Conservation (phyloP, 768 basidiomycete species). For the Guyanaporus albipodus region DNA sequence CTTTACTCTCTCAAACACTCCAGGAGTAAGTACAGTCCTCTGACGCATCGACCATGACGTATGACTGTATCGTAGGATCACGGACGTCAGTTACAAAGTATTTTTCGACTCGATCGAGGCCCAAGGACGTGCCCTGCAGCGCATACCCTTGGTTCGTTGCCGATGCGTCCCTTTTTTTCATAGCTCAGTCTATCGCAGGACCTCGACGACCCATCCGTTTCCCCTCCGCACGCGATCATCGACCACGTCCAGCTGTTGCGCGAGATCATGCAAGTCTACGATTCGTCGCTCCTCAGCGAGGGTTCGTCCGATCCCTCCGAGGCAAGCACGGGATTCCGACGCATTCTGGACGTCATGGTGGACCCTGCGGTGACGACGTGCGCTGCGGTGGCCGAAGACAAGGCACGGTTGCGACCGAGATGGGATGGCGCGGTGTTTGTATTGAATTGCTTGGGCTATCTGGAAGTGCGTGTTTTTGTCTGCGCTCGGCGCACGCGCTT, state of each 20-base stretch:
- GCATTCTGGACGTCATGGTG: slow-evolving; percentile 77
- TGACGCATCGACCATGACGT: neutral
- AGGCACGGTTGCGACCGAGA: slow-evolving; percentile 45
- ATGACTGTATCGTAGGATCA: slow-evolving; percentile 50
- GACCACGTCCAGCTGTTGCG: slow-evolving; percentile 82
- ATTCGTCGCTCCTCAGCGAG: slow-evolving; percentile 75
- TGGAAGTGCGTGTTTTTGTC: slow-evolving; percentile 68
- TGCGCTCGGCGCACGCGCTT: too few relatives aligned
- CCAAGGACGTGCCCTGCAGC: slow-evolving; percentile 65
- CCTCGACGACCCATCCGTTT: slow-evolving; percentile 61
- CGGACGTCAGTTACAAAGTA: slow-evolving; percentile 71
- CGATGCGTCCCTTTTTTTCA: neutral
- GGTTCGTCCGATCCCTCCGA: slow-evolving; percentile 6
- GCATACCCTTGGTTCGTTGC: slow-evolving; percentile 49
- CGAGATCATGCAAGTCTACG: slow-evolving; percentile 87
- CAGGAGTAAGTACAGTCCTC: slow-evolving; percentile 56
- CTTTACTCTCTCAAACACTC: slow-evolving; percentile 70
- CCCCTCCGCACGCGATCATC: slow-evolving; percentile 73
- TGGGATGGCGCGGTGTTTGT: slow-evolving; percentile 87
- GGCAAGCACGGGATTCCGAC: slow-evolving; percentile 15
- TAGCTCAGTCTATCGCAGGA: slow-evolving; percentile 39
- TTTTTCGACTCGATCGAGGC: slow-evolving; percentile 88
- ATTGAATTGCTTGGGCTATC: slow-evolving; percentile 80
- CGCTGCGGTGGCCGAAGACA: slow-evolving; percentile 60
- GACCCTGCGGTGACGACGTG: slow-evolving; percentile 83